phyloP scores from a whole-genome alignment of 2,329 filamentous ascomycete species.

The Parastagonospora nodorum region DNA sequence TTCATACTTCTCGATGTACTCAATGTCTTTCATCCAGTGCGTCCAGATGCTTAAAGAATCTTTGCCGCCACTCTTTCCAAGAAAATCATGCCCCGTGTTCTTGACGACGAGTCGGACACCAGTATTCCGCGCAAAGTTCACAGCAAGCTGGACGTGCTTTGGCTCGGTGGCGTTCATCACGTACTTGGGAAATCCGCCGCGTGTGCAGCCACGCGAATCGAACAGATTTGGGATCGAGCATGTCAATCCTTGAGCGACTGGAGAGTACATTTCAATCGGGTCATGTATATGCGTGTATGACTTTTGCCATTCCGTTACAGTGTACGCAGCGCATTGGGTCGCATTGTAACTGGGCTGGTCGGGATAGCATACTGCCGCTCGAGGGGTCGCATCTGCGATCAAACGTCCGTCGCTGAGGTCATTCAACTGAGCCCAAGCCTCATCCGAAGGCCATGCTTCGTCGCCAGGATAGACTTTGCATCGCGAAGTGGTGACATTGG shows the following conservation, averaged over 20 bases:
- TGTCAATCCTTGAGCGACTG: constrained; percentile 45
- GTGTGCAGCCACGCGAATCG: constrained; percentile 41
- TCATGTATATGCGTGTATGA: constrained; percentile 42
- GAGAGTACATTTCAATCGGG: constrained; percentile 46
- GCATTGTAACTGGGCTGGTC: constrained; percentile 33
- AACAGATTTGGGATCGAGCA: constrained; percentile 43
- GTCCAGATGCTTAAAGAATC: constrained; percentile 46
- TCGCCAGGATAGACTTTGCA: constrained; percentile 58
- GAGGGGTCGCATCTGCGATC: constrained; percentile 31
- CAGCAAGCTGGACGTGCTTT: constrained; percentile 42
- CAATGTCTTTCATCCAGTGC: constrained; percentile 42
- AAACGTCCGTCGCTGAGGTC: constrained; percentile 34
- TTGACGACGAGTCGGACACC: constrained; percentile 40
- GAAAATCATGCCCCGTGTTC: constrained; percentile 46
- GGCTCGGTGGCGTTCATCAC: constrained; percentile 44
- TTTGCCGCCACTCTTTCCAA: constrained; percentile 42
- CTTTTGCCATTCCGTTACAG: constrained; percentile 33
- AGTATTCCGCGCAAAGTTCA: constrained; percentile 44
- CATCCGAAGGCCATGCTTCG: constrained; percentile 54
- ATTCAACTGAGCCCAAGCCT: constrained; percentile 56
- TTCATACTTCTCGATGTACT: constrained; percentile 40
- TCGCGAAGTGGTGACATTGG: constrained; percentile 23
- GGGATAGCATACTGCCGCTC: constrained; percentile 42
- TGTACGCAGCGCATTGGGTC: constrained; percentile 35
- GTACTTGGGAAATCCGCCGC: constrained; percentile 44